phyloP scores from a whole-genome alignment of 1,139 yeast genomes.

The Hemisphaericaspora xylofermentans region DNA sequence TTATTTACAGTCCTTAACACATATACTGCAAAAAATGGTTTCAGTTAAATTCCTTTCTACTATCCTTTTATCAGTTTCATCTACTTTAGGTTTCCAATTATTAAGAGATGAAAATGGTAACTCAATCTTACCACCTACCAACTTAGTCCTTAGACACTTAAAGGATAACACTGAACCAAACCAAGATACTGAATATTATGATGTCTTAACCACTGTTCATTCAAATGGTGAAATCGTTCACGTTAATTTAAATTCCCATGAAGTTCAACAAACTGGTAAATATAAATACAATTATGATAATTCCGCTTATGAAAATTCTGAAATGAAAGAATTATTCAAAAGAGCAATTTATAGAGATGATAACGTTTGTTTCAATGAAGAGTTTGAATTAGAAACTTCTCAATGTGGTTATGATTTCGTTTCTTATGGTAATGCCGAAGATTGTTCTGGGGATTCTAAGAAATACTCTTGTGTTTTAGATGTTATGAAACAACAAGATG shows the following conservation, averaged over 20 bases:
- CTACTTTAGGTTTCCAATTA: constrained; percentile 11
- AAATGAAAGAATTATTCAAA: constrained; percentile 10
- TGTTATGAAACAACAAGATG: constrained; percentile 16
- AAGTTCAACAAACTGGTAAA: constrained; percentile 14
- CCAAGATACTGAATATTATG: constrained; percentile 10
- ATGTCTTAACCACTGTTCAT: constrained; percentile 15
- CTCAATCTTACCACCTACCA: constrained; percentile 17
- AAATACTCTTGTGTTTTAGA: constrained; percentile 18
- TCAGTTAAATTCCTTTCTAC: constrained; percentile 13
- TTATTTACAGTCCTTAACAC: too few species aligned
- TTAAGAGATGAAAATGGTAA: constrained; percentile 15
- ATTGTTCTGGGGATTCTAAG: constrained; percentile 13
- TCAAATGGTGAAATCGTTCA: constrained; percentile 15
- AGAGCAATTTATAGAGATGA: constrained; percentile 14
- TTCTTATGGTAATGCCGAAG: constrained; percentile 14
- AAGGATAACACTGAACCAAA: constrained; percentile 11
- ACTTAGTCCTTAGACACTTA: constrained; percentile 14
- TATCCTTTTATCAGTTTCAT: constrained; percentile 10
- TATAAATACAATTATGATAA: constrained; percentile 15
- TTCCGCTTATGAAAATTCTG: constrained; percentile 11
- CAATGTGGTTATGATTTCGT: constrained; percentile 18
- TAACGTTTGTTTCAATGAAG: constrained; percentile 14
- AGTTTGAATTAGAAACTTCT: constrained; percentile 13
- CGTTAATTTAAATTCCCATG: constrained; percentile 15
- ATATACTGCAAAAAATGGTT: constrained; percentile 12